A percentile compares a stretch with the other conserved stretches of the same genome.
These are phyloP conservation scores for Chaetomium strumarium DNA, from an alignment of 2,329 filamentous ascomycete genomes.

Conservation along the genomic window DNA sequence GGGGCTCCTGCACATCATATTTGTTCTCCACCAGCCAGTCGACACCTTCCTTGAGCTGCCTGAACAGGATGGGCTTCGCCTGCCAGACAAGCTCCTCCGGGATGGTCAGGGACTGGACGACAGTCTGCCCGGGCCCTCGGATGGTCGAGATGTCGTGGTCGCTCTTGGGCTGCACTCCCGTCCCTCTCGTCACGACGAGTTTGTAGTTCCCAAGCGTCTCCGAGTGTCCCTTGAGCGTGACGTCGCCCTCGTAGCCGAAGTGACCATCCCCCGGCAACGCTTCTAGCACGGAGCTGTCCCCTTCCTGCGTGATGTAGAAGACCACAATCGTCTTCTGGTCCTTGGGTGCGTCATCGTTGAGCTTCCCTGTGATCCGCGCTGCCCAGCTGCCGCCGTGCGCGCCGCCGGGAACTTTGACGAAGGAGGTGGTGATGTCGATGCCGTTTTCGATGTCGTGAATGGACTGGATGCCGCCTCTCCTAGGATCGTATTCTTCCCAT, in stretches of 20 bases:
- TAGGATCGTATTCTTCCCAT: conserved; percentile 94
- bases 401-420: conserved; percentile 87
- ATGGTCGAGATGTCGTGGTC: conserved; percentile 59
- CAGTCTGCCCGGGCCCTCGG: conserved; percentile 69
- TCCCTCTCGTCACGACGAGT: conserved; percentile 67
- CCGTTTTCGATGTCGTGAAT: conserved; percentile 86
- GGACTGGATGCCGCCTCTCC: conserved; percentile 79
- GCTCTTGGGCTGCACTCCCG: conserved; percentile 55
- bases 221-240: conserved; percentile 66
- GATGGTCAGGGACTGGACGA: conserved; percentile 65
- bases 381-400: conserved; percentile 87
- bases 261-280: conserved; percentile 47
- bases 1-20: conserved; percentile 54
- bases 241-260: conserved; percentile 50
- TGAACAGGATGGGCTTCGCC: conserved; percentile 51
- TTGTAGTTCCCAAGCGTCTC: conserved; percentile 72
- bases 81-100: conserved; percentile 62
- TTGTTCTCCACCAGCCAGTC: conserved; percentile 42
- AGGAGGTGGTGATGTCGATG: conserved; percentile 86
- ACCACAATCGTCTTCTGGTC: conserved; percentile 70
- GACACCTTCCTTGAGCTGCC: conserved; percentile 47
- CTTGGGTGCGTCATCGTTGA: conserved; percentile 60
- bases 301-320: conserved; percentile 80
- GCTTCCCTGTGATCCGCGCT: conserved; percentile 75
- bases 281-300: conserved; percentile 59